Conservation (phyloP, 1,284 basidiomycete genomes). For the Mrakiaceae sp. region DNA sequence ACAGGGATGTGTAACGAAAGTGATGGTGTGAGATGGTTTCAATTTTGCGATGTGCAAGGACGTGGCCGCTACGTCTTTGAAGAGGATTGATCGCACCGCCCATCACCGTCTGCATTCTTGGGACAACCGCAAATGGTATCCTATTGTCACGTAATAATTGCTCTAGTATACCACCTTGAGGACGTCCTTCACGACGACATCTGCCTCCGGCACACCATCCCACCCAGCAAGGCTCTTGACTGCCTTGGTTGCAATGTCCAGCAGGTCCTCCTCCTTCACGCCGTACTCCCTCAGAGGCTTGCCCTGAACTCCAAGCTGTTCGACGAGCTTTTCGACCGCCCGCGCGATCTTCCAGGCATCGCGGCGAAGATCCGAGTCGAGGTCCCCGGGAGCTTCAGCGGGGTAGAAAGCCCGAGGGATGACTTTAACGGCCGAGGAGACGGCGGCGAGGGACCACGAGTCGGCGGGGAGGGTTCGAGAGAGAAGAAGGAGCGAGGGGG, state of each 20-base stretch:
- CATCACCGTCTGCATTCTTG: too few species aligned
- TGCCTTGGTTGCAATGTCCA: not conserved
- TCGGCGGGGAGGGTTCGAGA: slow-evolving; percentile 34
- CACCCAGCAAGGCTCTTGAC: not conserved
- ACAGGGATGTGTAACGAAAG: too few species aligned
- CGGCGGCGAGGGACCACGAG: slow-evolving; percentile 14
- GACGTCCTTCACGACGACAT: not conserved
- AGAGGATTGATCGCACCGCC: too few species aligned
- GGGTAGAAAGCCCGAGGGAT: slow-evolving; percentile 12
- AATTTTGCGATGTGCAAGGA: too few species aligned
- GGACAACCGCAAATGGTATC: too few species aligned
- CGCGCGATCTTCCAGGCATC: slow-evolving; percentile 16
- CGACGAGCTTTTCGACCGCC: slow-evolving; percentile 19
- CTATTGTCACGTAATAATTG: too few species aligned
- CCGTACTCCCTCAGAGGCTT: slow-evolving; percentile 1
- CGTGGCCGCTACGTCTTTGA: too few species aligned
- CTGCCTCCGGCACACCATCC: not conserved
- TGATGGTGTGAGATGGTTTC: too few species aligned
- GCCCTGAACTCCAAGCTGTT: slow-evolving; percentile 19
- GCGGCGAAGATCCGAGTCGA: slow-evolving; percentile 1
- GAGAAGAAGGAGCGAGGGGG: slow-evolving; percentile 50
- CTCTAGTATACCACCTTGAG: not conserved
- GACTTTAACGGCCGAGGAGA: slow-evolving; percentile 13
- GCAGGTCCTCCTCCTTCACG: not conserved
- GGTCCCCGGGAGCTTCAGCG: not conserved